A percentile compares a stretch with the other conserved stretches of the same genome.
Evolutionary conservation across 148 eudicot genomes (phyloP).

Genomic region (Spergularia marina): DNA sequence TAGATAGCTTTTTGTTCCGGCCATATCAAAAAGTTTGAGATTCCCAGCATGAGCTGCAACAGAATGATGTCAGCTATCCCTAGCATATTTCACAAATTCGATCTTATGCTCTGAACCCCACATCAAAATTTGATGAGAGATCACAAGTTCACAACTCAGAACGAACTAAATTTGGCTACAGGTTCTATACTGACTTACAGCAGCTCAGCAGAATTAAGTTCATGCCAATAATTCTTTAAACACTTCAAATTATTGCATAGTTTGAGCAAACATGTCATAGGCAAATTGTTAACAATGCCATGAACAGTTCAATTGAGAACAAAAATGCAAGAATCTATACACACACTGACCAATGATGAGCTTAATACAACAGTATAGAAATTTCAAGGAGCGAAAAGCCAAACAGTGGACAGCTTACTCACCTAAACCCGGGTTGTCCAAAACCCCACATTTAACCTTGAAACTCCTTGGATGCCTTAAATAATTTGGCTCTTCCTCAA

Average conservation of each 20-base stretch:
- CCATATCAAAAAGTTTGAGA: not conserved
- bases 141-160: not conserved
- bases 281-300: slow-evolving; percentile 1
- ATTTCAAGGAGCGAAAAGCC: not conserved
- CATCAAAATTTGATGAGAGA: not conserved
- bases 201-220: not conserved
- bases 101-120: not conserved
- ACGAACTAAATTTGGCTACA: not conserved
- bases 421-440: slow-evolving; percentile 81
- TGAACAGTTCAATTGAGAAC: not conserved
- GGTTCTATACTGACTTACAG: not conserved
- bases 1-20: not conserved
- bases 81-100: not conserved
- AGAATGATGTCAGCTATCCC: not conserved
- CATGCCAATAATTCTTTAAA: not conserved
- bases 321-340: not conserved
- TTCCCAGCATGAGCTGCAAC: not conserved
- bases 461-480: slow-evolving; percentile 41
- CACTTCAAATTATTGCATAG: not conserved
- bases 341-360: not conserved
- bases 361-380: not conserved
- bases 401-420: slow-evolving; percentile 31
- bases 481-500: slow-evolving; percentile 47
- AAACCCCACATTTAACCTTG: slow-evolving; percentile 58
- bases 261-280: not conserved